Conservation (phyloP, 2,329 filamentous ascomycete species). For the Alternaria infectoria region DNA sequence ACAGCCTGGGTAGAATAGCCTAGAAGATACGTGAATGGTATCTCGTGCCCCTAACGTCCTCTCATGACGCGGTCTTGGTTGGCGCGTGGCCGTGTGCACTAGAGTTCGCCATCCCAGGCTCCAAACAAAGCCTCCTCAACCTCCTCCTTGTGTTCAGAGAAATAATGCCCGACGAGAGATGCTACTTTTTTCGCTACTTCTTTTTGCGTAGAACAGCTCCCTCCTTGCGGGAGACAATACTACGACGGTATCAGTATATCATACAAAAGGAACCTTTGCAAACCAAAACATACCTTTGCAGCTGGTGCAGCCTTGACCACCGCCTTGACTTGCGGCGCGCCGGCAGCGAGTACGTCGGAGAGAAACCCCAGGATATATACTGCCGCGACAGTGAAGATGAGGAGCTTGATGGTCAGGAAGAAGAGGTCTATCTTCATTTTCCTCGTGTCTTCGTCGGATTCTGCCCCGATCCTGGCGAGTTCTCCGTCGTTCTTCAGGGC, state of each 20-base stretch:
- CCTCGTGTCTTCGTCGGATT: neutral
- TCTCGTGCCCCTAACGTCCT: too few species aligned
- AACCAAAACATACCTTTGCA: neutral
- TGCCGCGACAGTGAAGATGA: neutral
- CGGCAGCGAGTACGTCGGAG: neutral
- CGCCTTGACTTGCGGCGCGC: neutral
- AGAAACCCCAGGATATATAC: neutral
- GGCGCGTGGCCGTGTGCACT: too few species aligned
- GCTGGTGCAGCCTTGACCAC: neutral
- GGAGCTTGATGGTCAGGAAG: neutral
- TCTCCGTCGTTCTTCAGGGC: neutral
- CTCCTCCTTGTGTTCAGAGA: neutral
- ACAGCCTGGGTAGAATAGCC: too few species aligned
- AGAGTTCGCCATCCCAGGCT: too few species aligned
- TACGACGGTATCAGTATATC: neutral
- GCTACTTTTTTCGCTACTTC: neutral
- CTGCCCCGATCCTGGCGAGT: neutral
- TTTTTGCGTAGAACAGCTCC: neutral
- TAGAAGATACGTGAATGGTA: too few species aligned
- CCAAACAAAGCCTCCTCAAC: neutral
- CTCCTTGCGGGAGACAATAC: neutral
- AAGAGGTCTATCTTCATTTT: neutral
- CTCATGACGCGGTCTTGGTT: too few species aligned
- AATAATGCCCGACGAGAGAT: neutral
- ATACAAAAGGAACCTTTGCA: neutral